phyloP scores from a whole-genome alignment of 169 alveolate species.

The Plasmodium knowlesi region DNA sequence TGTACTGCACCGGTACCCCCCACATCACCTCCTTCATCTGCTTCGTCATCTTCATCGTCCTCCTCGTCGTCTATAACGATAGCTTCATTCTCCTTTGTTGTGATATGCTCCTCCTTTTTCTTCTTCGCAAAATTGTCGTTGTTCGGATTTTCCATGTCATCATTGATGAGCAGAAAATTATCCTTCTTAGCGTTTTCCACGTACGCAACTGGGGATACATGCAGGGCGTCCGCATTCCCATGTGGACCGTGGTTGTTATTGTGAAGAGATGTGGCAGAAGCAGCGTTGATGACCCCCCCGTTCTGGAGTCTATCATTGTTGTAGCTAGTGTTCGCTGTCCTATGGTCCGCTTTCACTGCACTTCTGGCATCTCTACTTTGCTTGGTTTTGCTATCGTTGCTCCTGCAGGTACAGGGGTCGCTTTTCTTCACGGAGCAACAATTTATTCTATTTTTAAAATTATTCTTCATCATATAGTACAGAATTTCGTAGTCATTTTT shows the following conservation, averaged over 20 bases:
- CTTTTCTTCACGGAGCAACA: constrained; percentile 49
- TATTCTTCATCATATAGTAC: constrained; percentile 53
- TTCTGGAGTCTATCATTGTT: neutral
- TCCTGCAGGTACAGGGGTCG: neutral
- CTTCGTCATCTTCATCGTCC: neutral
- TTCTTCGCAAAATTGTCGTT: neutral
- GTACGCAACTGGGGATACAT: neutral
- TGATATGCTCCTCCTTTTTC: neutral
- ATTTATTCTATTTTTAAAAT: constrained; percentile 48
- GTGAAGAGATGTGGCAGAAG: neutral
- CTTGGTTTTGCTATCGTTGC: neutral
- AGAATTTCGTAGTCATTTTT: constrained; percentile 56
- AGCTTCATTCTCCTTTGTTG: neutral
- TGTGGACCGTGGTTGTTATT: neutral
- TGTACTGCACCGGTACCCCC: neutral
- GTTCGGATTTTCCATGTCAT: neutral
- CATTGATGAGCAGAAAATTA: neutral
- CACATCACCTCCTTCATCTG: neutral
- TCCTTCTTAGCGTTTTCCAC: constrained; percentile 5
- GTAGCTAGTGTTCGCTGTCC: neutral
- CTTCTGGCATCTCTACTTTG: neutral
- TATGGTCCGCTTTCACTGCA: neutral
- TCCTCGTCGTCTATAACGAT: neutral
- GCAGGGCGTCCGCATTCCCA: neutral
- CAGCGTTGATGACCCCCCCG: neutral